Evolutionary conservation across 148 eudicot genomes (phyloP).

Genomic region (Limonium bicolor): DNA sequence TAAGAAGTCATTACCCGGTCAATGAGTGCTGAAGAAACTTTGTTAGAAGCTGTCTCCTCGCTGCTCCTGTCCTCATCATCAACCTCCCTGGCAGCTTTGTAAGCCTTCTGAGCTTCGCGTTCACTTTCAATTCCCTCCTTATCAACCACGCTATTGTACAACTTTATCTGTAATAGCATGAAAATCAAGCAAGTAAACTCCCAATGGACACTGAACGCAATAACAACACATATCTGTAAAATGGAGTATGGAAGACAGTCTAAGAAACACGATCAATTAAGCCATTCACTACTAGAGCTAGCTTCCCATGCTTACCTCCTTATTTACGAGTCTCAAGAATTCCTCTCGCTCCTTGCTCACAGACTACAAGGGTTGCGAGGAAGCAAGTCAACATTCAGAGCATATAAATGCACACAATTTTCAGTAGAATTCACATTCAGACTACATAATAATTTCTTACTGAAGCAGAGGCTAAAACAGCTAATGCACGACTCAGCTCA

Average conservation of each 20-base stretch:
- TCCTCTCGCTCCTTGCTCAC: conserved; percentile 90
- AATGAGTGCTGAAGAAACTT: conserved; percentile 59
- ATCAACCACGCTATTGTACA: conserved; percentile 64
- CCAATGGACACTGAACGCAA: not conserved
- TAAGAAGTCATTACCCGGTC: conserved; percentile 24
- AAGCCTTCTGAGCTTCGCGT: conserved; percentile 50
- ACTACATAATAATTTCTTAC: conserved; percentile 16
- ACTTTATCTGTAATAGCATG: conserved; percentile 43
- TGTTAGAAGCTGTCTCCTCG: conserved; percentile 19
- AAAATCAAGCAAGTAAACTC: conserved; percentile 4
- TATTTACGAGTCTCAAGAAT: conserved; percentile 69
- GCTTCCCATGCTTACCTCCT: conserved; percentile 70
- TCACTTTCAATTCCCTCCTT: conserved; percentile 45
- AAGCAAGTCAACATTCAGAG: conserved; percentile 3
- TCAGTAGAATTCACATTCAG: not conserved
- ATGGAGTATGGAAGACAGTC: not conserved
- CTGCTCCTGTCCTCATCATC: conserved; percentile 26
- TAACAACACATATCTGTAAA: not conserved
- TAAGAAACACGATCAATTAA: not conserved
- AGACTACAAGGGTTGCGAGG: conserved; percentile 26
- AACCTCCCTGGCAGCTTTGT: conserved; percentile 50
- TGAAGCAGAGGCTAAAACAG: conserved; percentile 69
- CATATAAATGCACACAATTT: not conserved
- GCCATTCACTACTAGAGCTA: too few species aligned
- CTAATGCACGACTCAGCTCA: conserved; percentile 69